Conservation (phyloP, 78 protist genomes). For the Polysphondylium violaceum region DNA sequence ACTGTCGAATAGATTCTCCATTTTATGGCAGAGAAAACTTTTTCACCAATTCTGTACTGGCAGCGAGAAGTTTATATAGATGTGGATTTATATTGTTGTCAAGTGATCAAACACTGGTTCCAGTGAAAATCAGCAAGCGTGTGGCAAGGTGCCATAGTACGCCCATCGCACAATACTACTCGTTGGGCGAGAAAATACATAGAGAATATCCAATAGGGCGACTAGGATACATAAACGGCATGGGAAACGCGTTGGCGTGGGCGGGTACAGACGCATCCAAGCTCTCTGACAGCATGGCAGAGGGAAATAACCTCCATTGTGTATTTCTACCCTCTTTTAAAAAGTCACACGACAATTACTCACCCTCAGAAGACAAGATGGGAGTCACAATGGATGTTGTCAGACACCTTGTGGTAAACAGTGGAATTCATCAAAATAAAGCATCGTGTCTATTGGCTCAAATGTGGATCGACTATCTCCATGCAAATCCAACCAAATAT, state of each 20-base stretch:
- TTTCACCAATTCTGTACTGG: background rate
- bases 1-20: slow-evolving; percentile 1
- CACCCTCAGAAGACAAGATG: background rate
- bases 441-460: slow-evolving; percentile 37
- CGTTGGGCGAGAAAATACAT: slow-evolving; percentile 26
- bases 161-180: slow-evolving; percentile 6
- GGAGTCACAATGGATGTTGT: slow-evolving; percentile 25
- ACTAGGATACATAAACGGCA: slow-evolving; percentile 59
- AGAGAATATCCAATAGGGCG: background rate
- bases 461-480: slow-evolving; percentile 58
- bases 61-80: slow-evolving; percentile 30
- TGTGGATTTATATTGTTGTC: background rate
- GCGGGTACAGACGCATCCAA: slow-evolving; percentile 36
- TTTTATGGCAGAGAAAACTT: slow-evolving; percentile 18
- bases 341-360: slow-evolving; percentile 17
- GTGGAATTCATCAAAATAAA: slow-evolving; percentile 1
- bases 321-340: slow-evolving; percentile 33
- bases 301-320: slow-evolving; percentile 32
- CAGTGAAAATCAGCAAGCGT: background rate
- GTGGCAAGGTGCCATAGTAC: background rate
- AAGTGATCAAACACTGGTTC: too few relatives aligned
- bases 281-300: slow-evolving; percentile 14
- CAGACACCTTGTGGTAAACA: slow-evolving; percentile 20
- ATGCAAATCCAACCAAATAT: slow-evolving; percentile 9
- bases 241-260: slow-evolving; percentile 48